These are phyloP conservation scores for Casuarina cunninghamiana DNA, from an alignment of 306 rosid genomes.

Conservation along the genomic window DNA sequence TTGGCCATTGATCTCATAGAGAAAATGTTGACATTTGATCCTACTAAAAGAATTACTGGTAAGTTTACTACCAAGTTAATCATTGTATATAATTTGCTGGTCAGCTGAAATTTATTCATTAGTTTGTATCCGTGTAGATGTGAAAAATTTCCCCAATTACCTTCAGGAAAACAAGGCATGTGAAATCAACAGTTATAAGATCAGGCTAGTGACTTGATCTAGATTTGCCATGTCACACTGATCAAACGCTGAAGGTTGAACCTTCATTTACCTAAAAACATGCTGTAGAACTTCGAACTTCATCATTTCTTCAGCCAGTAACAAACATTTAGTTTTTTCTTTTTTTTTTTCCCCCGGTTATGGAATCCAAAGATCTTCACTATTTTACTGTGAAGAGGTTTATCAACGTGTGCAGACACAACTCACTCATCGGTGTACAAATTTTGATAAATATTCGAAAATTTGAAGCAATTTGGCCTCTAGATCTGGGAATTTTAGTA, in stretches of 20 bases:
- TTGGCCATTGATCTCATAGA: conserved; percentile 86
- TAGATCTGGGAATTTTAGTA: not conserved
- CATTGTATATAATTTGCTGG: conserved; percentile 13
- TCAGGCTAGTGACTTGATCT: not conserved
- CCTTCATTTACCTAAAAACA: not conserved
- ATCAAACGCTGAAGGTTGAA: not conserved
- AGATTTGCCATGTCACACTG: not conserved
- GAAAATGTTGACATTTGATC: conserved; percentile 90
- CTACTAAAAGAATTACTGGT: conserved; percentile 90
- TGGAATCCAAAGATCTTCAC: not conserved
- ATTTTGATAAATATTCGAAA: not conserved
- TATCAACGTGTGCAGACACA: not conserved
- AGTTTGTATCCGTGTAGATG: not conserved
- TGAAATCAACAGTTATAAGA: not conserved
- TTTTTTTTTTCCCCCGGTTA: not conserved
- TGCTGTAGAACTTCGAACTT: not conserved
- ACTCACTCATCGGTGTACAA: not conserved
- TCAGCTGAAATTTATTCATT: conserved; percentile 3
- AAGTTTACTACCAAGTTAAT: conserved; percentile 29
- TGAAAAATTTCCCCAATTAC: not conserved
- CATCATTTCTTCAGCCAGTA: not conserved
- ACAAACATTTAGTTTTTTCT: not conserved
- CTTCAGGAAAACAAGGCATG: not conserved
- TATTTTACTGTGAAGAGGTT: not conserved
- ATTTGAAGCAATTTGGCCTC: not conserved